Evolutionary conservation across 148 eudicot genomes (phyloP).

Genomic region (Pouteria glomerata): DNA sequence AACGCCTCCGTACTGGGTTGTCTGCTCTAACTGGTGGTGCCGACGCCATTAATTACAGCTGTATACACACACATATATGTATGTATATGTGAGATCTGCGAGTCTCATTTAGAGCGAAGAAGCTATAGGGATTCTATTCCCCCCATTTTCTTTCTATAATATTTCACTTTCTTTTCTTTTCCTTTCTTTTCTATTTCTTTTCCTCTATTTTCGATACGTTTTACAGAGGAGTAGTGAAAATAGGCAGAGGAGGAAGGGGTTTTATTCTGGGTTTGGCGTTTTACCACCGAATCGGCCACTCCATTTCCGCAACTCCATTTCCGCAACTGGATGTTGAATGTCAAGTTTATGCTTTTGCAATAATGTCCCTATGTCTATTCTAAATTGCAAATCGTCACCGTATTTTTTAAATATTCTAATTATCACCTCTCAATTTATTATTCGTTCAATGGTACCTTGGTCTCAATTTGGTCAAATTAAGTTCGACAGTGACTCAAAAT

Average conservation of each 20-base stretch:
- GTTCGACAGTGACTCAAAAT: too few relatives aligned
- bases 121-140: conserved; percentile 33
- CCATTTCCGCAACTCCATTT: too few relatives aligned
- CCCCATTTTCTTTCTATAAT: background rate
- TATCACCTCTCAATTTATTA: too few relatives aligned
- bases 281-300: too few relatives aligned
- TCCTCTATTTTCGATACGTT: conserved; percentile 17
- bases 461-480: too few relatives aligned
- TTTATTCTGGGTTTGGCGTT: too few relatives aligned
- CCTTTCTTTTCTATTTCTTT: conserved; percentile 12
- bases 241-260: too few relatives aligned
- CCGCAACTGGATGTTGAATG: too few relatives aligned
- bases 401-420: too few relatives aligned
- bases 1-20: conserved; percentile 50
- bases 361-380: too few relatives aligned
- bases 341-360: background rate
- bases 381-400: too few relatives aligned
- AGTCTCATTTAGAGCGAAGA: conserved; percentile 13
- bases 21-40: conserved; percentile 25
- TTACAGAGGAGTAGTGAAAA: conserved; percentile 25
- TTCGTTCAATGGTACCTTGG: too few relatives aligned
- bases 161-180: background rate
- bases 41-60: conserved; percentile 18
- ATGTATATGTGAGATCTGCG: conserved; percentile 7
- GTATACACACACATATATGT: background rate